Evolutionary conservation across 305 asterid species (phyloP).

Genomic region (Solanum hybrid): DNA sequence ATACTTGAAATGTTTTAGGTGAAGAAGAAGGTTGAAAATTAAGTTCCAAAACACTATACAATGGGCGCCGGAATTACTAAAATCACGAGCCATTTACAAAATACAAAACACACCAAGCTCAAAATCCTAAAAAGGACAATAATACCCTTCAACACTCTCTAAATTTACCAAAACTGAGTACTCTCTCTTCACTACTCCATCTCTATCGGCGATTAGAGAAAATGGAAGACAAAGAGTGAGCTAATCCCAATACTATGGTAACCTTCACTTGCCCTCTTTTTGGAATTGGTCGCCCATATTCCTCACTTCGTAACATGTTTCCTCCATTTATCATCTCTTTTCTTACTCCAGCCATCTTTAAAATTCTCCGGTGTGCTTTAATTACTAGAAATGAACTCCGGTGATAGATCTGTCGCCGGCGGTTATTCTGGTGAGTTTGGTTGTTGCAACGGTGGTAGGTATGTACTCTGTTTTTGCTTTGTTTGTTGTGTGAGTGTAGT

Average conservation of each 20-base stretch:
- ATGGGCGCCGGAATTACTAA: background rate
- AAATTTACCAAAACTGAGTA: background rate
- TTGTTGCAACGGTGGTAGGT: background rate
- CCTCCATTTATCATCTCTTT: slow-evolving; percentile 4
- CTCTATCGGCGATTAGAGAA: slow-evolving; percentile 17
- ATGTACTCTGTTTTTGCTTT: background rate
- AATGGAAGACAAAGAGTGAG: slow-evolving; percentile 45
- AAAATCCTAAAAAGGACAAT: background rate
- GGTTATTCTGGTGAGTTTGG: background rate
- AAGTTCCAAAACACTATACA: slow-evolving; percentile 12
- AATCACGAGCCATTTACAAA: slow-evolving; percentile 3
- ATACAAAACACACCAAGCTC: background rate
- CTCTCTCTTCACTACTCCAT: background rate
- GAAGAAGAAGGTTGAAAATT: background rate
- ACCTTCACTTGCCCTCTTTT: slow-evolving; percentile 49
- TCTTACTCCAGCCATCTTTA: slow-evolving; percentile 15
- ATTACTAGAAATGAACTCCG: background rate
- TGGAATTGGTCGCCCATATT: slow-evolving; percentile 27
- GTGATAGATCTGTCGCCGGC: background rate
- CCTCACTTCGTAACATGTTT: slow-evolving; percentile 9
- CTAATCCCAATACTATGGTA: slow-evolving; percentile 47
- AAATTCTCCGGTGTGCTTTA: background rate
- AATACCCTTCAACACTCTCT: background rate
- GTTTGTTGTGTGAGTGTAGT: background rate
- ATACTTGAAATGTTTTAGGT: no score